Base-by-base conservation (phyloP, 805 yeast species). In the Maudiozyma bulderi region DNA sequence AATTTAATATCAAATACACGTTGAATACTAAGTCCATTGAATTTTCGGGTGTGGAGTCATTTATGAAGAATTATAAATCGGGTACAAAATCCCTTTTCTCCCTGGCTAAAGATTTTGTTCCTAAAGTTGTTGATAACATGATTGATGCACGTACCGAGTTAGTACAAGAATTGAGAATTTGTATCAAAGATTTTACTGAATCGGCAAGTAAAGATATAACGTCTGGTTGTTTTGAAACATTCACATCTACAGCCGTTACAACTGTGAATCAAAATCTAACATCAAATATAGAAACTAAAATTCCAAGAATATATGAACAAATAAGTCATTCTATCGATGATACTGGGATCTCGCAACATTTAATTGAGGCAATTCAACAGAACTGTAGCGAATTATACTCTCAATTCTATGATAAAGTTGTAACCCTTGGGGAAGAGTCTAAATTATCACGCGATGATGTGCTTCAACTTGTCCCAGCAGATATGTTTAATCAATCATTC, bases 1-100 rank as follows among this genome's bases (percentile, higher is more conserved):
- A 77, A 46, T 89, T 87, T 62, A 96, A 91, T 57, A 86, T 91
- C 47, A 91, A 85, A 54, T 80, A 76, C 54, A 77, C 81, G 1
- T 72, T 84, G 50, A 80, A 78, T 32, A 96, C 89, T 55, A 78
- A 84, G 1, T 40, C 42, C 3, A 68, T 90, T 41, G 96, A 90
- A 60, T 88, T 90, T 62, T 79, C 87, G 48, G 96, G 95, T 1
- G 71, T 89, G 29, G 72, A 67, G 34, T 73, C 76, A 31, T 70
- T 82, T n/a, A 68, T 80, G 45, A 63, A 69, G 15, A 69, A 69
- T 34, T 62, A 73, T 29, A 62, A 70, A 44, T 59, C 49, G 20
- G 53, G 54, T n/a, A 46, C 54, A 41, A 28, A 47, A 2, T 43
- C 54, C 4, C 31, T 53, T 30, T 47, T 53, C 20, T 40, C 49